phyloP scores from a whole-genome alignment of 78 protist species.

The Dictyostelium brefeldianum region DNA sequence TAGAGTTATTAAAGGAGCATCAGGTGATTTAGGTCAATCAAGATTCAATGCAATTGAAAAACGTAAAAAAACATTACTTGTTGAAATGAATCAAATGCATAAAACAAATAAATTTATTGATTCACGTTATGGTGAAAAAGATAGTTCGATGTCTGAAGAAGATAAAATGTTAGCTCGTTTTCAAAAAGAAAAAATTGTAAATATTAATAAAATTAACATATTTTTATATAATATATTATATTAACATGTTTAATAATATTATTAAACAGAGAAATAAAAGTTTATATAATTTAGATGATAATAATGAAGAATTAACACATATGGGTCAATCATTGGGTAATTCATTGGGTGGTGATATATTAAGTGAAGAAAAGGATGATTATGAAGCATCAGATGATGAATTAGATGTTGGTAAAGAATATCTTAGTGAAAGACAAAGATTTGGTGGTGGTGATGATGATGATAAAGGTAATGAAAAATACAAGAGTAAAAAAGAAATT shows the following conservation, averaged over 20 bases:
- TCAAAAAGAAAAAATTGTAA: slow-evolving; percentile 77
- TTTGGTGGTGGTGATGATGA: slow-evolving; percentile 53
- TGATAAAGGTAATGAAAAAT: not conserved
- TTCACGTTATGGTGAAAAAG: slow-evolving; percentile 69
- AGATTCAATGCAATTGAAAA: slow-evolving; percentile 81
- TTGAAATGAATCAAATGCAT: slow-evolving; percentile 55
- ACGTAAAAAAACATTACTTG: slow-evolving; percentile 68
- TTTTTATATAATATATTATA: too few species aligned
- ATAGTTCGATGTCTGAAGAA: slow-evolving; percentile 68
- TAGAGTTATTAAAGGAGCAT: slow-evolving; percentile 31
- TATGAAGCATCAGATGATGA: slow-evolving; percentile 39
- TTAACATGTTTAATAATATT: not conserved
- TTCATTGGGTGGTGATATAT: slow-evolving; percentile 20
- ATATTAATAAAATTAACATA: not conserved
- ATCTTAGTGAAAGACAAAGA: slow-evolving; percentile 9
- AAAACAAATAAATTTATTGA: slow-evolving; percentile 68
- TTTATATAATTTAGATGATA: slow-evolving; percentile 66
- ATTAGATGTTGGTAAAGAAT: slow-evolving; percentile 17
- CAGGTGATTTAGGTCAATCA: slow-evolving; percentile 81
- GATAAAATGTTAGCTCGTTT: slow-evolving; percentile 71
- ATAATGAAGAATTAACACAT: slow-evolving; percentile 57
- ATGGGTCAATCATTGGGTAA: slow-evolving; percentile 61
- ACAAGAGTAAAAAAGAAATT: slow-evolving; percentile 56
- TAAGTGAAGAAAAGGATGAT: slow-evolving; percentile 30
- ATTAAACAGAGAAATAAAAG: slow-evolving; percentile 33